Conservation (phyloP, 805 yeast genomes). For the Lipomyces japonicus region DNA sequence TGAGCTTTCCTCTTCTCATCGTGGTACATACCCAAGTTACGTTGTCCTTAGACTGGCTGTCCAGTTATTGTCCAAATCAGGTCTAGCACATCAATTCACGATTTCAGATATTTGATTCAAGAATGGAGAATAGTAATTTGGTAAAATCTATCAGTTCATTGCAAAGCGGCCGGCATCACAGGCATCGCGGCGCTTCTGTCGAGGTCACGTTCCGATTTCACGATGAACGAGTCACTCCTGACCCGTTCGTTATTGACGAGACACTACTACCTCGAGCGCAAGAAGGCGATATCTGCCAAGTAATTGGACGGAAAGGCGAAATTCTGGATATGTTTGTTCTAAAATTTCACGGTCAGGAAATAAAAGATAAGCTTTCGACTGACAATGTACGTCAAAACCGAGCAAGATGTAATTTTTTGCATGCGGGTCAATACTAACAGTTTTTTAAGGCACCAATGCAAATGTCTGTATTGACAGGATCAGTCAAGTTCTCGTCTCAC, state of each 20-base stretch:
- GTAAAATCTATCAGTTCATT: neutral
- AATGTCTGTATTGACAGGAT: constrained; percentile 25
- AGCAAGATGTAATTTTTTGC: neutral
- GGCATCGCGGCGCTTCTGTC: constrained; percentile 1
- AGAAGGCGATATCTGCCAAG: constrained; percentile 65
- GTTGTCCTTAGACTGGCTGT: no score
- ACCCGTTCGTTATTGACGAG: constrained; percentile 56
- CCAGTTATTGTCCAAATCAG: no score
- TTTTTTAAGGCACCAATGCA: constrained; percentile 10
- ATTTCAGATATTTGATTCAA: neutral
- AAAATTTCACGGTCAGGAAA: constrained; percentile 12
- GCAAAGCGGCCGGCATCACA: neutral
- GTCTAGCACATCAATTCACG: no score
- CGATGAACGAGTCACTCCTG: constrained; percentile 54
- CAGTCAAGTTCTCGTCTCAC: constrained; percentile 15
- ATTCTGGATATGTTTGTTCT: constrained; percentile 17
- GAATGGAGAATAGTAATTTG: neutral
- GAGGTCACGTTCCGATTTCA: constrained; percentile 43
- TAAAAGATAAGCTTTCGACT: constrained; percentile 17
- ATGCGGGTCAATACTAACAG: neutral
- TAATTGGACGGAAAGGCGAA: constrained; percentile 22
- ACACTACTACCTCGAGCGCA: constrained; percentile 53
- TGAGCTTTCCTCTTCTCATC: no score
- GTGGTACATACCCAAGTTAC: no score
- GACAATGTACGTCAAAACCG: constrained; percentile 3